These are phyloP conservation scores for Apiotrichum gracile DNA, from an alignment of 1,284 basidiomycete species.

Conservation along the genomic window DNA sequence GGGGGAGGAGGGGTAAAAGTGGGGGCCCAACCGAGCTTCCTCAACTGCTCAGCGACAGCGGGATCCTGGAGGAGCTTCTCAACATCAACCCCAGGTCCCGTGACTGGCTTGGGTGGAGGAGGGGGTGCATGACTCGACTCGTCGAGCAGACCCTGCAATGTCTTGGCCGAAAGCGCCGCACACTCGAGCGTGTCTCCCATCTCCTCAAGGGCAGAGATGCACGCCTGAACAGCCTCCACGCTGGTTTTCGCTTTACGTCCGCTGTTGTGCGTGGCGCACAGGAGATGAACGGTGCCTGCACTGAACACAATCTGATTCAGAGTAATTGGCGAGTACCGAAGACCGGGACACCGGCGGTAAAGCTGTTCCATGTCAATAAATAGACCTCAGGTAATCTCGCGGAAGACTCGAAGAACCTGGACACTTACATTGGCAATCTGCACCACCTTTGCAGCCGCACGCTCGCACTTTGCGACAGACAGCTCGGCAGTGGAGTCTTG, in stretches of 20 bases:
- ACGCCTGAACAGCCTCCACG: conserved; percentile 15
- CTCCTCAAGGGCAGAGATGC: conserved; percentile 17
- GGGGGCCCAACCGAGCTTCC: conserved; percentile 18
- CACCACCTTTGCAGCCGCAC: conserved; percentile 18
- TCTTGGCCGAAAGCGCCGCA: conserved; percentile 4
- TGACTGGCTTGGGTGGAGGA: background rate
- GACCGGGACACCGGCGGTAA: conserved; percentile 23
- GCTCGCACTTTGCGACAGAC: conserved; percentile 13
- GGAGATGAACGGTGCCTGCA: conserved; percentile 30
- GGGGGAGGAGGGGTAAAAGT: background rate
- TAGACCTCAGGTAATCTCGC: background rate
- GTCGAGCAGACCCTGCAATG: conserved; percentile 10
- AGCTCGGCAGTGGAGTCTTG: background rate
- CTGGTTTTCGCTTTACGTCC: conserved; percentile 9
- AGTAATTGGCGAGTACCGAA: conserved; percentile 31
- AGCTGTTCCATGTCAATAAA: conserved; percentile 6
- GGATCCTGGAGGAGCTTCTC: conserved; percentile 15
- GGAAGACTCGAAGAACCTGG: background rate
- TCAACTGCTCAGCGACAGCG: conserved; percentile 11
- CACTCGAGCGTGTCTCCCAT: conserved; percentile 19
- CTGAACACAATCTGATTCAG: conserved; percentile 29
- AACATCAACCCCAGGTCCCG: conserved; percentile 1
- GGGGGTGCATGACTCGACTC: conserved; percentile 7
- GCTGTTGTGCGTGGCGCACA: conserved; percentile 20
- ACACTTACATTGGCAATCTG: conserved; percentile 11